Base-by-base conservation (phyloP, 176 grass and related monocot genomes). In the Eragrostis curvula region DNA sequence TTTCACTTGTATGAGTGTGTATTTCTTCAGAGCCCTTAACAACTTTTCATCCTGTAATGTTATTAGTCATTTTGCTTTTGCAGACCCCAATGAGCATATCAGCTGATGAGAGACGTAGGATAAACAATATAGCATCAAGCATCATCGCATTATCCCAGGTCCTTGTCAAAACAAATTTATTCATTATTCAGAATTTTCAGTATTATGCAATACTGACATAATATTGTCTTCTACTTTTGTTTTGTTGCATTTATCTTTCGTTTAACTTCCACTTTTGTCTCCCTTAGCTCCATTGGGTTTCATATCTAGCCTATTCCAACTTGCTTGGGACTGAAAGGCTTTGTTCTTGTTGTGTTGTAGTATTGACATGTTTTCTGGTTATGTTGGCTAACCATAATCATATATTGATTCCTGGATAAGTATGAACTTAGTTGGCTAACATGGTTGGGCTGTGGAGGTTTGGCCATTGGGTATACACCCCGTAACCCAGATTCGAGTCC, bases 111-210 rank as follows among this genome's bases (percentile, higher is more conserved):
- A 92, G 92, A 84, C 87, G 92, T 74, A 92, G 94, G 82, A 92
- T 94, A 78, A 97, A 97, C 78, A 87, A 83, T 88, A 68, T 97
- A 12, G 86, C 89, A 61, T 90, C 92, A 64, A 94, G 92, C 83
- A 88, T 97, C 41, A 70, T 94, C 49, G 89, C 87, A 71, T 70
- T 94, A 49, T 88, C 83, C 41, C 94, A 94, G 92, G 92, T 94
- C 21, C 45, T 23, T 73, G 25, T 49, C 11, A 50, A 45, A 46
- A 12, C 2, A 10, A 10, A 59, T 51, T 73, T 47, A 74, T 76
- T 59, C 16, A 66, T 58, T 23, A 51, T 50, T 73, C 36, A 43
- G 36, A 18, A 52, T 15, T 52, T 52, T 52, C 50, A 16, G 8
- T n/a, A 30, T 5, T 41, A 27, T 71, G 27, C 20, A 30, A 11